Evolutionary conservation across 2,329 filamentous ascomycete genomes (phyloP).

Genomic region (Hymenoscyphus linearis): DNA sequence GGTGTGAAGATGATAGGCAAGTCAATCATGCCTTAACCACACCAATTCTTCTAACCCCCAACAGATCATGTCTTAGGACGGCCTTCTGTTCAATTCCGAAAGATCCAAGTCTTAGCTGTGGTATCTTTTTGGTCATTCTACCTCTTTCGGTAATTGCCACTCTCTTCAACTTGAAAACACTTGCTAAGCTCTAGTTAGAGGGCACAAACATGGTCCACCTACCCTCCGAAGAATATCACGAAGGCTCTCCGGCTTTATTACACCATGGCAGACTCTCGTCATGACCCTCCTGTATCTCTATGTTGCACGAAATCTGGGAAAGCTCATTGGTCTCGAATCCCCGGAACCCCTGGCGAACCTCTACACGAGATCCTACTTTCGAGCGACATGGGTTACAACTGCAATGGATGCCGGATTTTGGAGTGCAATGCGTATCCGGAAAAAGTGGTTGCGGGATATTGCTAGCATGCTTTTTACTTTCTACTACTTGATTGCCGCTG

Average conservation of each 20-base stretch:
- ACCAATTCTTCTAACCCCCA: slow-evolving; percentile 1
- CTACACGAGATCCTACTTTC: slow-evolving; percentile 88
- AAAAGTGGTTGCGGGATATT: slow-evolving; percentile 75
- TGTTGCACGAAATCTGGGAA: slow-evolving; percentile 86
- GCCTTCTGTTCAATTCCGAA: slow-evolving; percentile 84
- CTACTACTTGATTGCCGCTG: slow-evolving; percentile 89
- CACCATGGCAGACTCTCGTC: slow-evolving; percentile 84
- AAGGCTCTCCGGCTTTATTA: slow-evolving; percentile 64
- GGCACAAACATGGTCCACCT: slow-evolving; percentile 84
- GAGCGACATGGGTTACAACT: slow-evolving; percentile 94
- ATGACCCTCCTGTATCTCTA: slow-evolving; percentile 89
- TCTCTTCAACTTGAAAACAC: neutral
- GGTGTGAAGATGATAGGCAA: slow-evolving; percentile 29
- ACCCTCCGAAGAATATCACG: slow-evolving; percentile 65
- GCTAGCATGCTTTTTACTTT: slow-evolving; percentile 77
- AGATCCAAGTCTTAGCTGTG: slow-evolving; percentile 87
- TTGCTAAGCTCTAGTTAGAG: slow-evolving; percentile 44
- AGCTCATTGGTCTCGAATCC: slow-evolving; percentile 82
- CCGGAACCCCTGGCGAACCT: slow-evolving; percentile 92
- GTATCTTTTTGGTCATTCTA: slow-evolving; percentile 89
- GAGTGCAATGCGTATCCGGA: slow-evolving; percentile 90
- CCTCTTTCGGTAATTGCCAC: slow-evolving; percentile 56
- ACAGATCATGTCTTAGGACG: slow-evolving; percentile 85
- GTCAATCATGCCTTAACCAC: neutral
- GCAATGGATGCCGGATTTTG: slow-evolving; percentile 95